Evolutionary conservation across 75 land plant genomes (phyloP), one percentile per base, ranked within the genome.

Genomic region (Pinus taeda): DNA sequence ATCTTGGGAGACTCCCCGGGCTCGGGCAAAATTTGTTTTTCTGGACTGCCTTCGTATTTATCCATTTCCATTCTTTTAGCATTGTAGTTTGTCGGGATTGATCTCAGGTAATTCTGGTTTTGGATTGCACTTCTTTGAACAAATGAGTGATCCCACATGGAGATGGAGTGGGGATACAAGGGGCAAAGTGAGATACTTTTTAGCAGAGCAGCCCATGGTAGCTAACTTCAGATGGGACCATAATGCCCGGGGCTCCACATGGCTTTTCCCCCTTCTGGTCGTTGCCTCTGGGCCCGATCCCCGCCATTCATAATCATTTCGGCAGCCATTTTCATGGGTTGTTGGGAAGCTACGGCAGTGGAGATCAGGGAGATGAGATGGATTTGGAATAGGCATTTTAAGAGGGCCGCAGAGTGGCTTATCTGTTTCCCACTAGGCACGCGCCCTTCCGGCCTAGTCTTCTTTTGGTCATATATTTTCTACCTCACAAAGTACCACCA

Each of bases 331-430:
- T 85, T 92, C 79, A 72, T 80, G 77, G 94, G 94, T n/a, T 75
- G 83, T 57, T 78, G 79, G 36, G 71, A 78, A 58, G 82, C 96
- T 59, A 60, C 94, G 14, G 76, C 82, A 29, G 86, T 85, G 12
- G 99, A 96, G 81, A 89, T 92, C 60, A 84, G 86, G 26, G 88
- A 93, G 75, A 90, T 88, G 22, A 81, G 93, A 36, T 97, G 99
- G 98, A 59, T 86, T 71, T 85, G 95, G 91, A 49, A 13, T 2
- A 83, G 93, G 75, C 69, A 65, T 4, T 24, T 37, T 37, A 53
- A 53, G 14, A 18, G 8, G 13, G 63, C 9, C 4, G 6, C 11
- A 4, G 60, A 75, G 17, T 83, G 81, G 78, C 37, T 83, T 0
- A 17, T 85, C 49, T 85, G 87, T n/a, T 85, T 85, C 29, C 87